Percentiles rank a stretch among this genome's conserved stretches.
phyloP scores from a whole-genome alignment of 352 stramenopile species.

The Elongisporangium anandrum region DNA sequence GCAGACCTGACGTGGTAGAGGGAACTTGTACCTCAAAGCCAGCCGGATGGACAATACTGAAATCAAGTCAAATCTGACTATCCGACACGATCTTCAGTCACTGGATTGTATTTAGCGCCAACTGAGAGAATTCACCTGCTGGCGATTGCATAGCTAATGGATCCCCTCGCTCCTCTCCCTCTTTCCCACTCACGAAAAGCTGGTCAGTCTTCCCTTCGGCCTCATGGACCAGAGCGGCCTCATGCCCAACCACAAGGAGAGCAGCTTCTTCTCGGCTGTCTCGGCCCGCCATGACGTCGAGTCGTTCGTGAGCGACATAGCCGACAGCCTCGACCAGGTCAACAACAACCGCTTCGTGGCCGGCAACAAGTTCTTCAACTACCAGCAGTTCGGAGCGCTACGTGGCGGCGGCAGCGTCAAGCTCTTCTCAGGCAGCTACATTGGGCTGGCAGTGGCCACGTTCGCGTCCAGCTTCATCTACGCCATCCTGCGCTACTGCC shows the following conservation, averaged over 20 bases:
- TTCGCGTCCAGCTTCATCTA: constrained; percentile 53
- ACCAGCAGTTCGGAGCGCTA: constrained; percentile 66
- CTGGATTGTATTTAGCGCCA: too few species aligned
- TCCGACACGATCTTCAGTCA: too few species aligned
- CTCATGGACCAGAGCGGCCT: background rate
- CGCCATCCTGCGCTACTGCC: constrained; percentile 57
- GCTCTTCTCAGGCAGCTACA: constrained; percentile 58
- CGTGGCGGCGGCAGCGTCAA: constrained; percentile 51
- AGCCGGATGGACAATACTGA: too few species aligned
- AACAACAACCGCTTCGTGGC: constrained; percentile 27
- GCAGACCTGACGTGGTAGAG: too few species aligned
- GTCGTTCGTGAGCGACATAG: background rate
- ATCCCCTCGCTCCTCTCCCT: background rate
- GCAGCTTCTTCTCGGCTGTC: background rate
- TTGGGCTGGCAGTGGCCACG: constrained; percentile 49
- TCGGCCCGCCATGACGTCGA: background rate
- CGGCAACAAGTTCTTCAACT: constrained; percentile 53
- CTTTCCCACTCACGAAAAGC: too few species aligned
- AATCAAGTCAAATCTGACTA: too few species aligned
- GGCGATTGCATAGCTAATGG: background rate
- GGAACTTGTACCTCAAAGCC: too few species aligned
- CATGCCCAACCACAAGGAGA: background rate
- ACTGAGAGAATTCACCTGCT: too few species aligned
- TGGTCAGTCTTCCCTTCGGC: background rate
- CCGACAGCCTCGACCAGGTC: background rate